Conservation (phyloP, 495 filamentous ascomycete genomes). For the Thozetella sp. region DNA sequence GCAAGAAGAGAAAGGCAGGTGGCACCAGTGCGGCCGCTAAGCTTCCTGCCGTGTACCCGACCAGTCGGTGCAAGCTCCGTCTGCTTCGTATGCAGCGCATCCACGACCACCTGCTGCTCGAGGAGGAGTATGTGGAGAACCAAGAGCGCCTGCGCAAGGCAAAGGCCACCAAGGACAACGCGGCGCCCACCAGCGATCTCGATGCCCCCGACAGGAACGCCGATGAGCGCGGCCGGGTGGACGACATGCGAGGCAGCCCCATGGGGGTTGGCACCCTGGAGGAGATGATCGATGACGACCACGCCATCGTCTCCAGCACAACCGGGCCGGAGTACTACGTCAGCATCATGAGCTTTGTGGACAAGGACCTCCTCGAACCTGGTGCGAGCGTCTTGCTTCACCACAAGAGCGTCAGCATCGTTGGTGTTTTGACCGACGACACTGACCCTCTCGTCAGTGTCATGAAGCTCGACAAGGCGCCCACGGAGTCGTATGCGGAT, state of each 20-base stretch:
- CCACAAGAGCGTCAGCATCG: constrained; percentile 97
- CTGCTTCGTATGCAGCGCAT: constrained; percentile 98
- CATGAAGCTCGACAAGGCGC: constrained; percentile 99
- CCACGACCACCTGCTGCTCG: constrained; percentile 94
- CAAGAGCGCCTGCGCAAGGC: constrained; percentile 92
- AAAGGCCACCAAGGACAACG: constrained; percentile 74
- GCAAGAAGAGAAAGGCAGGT: constrained; percentile 92
- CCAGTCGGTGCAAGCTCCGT: constrained; percentile 94
- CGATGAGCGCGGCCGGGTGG: constrained; percentile 92
- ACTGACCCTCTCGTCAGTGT: constrained; percentile 95
- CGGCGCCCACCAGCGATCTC: constrained; percentile 58
- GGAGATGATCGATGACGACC: constrained; percentile 99
- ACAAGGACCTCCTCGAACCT: constrained; percentile 97
- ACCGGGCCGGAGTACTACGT: constrained; percentile 99
- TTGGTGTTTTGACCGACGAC: constrained; percentile 96
- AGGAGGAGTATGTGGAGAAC: constrained; percentile 99
- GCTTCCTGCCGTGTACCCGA: constrained; percentile 90
- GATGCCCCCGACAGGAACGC: constrained; percentile 78
- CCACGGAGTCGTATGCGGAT: constrained; percentile 97
- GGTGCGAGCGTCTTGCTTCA: constrained; percentile 95
- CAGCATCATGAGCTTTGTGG: constrained; percentile 99
- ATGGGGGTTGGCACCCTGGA: constrained; percentile 99
- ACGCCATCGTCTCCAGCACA: constrained; percentile 96
- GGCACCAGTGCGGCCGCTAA: constrained; percentile 94
- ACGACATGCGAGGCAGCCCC: constrained; percentile 97